phyloP scores from a whole-genome alignment of 345 rosid genomes.

The Pugionium dolabratum region DNA sequence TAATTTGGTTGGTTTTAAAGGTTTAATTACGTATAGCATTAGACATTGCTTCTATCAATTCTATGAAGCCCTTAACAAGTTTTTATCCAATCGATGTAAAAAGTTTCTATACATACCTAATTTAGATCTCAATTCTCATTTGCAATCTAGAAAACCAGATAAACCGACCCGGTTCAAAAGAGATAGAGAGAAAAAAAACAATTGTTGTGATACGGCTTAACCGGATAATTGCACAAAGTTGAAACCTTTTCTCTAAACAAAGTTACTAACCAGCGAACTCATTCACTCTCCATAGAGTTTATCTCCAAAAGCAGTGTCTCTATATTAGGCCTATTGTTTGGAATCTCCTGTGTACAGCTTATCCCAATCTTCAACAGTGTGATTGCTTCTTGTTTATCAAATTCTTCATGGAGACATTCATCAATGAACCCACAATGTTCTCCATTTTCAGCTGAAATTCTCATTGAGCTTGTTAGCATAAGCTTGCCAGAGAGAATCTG shows the following conservation, averaged over 20 bases:
- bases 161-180: constrained; percentile 18
- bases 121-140: too few species aligned
- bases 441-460: constrained; percentile 65
- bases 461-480: constrained; percentile 56
- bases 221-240: constrained; percentile 19
- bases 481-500: constrained; percentile 80
- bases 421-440: constrained; percentile 58
- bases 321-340: constrained; percentile 69
- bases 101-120: too few species aligned
- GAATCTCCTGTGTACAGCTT: constrained; percentile 63
- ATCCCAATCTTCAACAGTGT: constrained; percentile 64
- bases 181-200: neutral
- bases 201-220: constrained; percentile 5
- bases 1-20: too few species aligned
- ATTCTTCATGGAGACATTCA: constrained; percentile 50
- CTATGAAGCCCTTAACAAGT: too few species aligned
- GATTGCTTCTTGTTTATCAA: constrained; percentile 56
- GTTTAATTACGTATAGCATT: too few species aligned
- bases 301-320: constrained; percentile 54
- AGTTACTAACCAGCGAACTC: constrained; percentile 8
- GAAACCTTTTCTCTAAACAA: neutral
- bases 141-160: neutral
- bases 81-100: too few species aligned
- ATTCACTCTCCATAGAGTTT: constrained; percentile 22
- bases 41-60: too few species aligned